phyloP scores from a whole-genome alignment of 1,284 basidiomycete species.

The Trichosporon sp. region DNA sequence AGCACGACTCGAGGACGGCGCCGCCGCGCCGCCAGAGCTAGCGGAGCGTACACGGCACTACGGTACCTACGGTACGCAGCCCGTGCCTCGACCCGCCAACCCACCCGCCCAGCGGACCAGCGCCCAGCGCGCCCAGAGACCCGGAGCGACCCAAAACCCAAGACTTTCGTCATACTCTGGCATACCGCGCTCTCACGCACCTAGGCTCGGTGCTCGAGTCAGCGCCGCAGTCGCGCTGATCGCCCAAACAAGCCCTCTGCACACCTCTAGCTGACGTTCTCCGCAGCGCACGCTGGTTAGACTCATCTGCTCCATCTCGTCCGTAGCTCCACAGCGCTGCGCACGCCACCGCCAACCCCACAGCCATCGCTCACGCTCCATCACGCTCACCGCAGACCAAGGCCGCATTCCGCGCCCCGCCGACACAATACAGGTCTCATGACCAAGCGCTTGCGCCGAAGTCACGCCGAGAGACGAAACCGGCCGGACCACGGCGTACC shows the following conservation, averaged over 20 bases:
- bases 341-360: neutral
- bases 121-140: neutral
- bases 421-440: neutral
- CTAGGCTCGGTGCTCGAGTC: neutral
- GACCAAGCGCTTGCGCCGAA: neutral
- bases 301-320: neutral
- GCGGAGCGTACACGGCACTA: too few relatives aligned
- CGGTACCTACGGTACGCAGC: neutral
- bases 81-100: neutral
- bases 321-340: neutral
- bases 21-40: too few relatives aligned
- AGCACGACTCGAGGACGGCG: too few relatives aligned
- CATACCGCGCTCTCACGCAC: neutral
- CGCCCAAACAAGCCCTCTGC: too few relatives aligned
- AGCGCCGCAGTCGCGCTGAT: neutral
- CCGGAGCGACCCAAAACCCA: too few relatives aligned
- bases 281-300: neutral
- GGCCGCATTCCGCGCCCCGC: neutral
- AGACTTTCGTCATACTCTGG: neutral
- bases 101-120: neutral
- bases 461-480: neutral
- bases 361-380: neutral
- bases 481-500: neutral
- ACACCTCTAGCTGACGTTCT: neutral
- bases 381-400: neutral